These are phyloP conservation scores for Cryptococcus jaspeensis DNA, from an alignment of 1,284 basidiomycete species.

Conservation along the genomic window DNA sequence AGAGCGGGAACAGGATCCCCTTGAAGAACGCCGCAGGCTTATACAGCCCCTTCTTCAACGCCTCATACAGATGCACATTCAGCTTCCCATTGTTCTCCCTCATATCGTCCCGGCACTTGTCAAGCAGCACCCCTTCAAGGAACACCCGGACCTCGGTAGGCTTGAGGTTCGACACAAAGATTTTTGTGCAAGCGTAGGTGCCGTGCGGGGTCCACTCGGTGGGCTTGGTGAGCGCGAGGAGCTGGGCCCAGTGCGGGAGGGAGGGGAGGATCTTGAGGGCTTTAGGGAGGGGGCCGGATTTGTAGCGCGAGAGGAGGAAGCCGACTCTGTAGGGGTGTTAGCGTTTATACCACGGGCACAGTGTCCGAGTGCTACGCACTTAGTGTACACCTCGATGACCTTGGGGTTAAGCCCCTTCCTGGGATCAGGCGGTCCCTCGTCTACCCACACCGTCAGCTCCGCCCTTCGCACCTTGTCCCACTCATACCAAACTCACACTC, in stretches of 20 bases:
- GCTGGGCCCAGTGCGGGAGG: conserved; percentile 91
- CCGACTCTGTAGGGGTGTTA: conserved; percentile 64
- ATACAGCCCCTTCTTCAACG: conserved; percentile 85
- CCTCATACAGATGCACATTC: conserved; percentile 91
- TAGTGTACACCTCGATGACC: conserved; percentile 91
- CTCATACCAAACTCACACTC: conserved; percentile 23
- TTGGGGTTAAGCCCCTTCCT: conserved; percentile 94
- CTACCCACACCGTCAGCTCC: conserved; percentile 33
- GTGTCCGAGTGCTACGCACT: conserved; percentile 58
- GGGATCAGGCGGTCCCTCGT: conserved; percentile 68
- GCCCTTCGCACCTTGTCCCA: background rate
- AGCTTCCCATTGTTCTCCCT: conserved; percentile 71
- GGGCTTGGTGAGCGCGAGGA: conserved; percentile 89
- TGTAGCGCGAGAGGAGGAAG: conserved; percentile 82
- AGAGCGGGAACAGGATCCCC: conserved; percentile 92
- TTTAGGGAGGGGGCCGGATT: conserved; percentile 93
- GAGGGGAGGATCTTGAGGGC: conserved; percentile 98
- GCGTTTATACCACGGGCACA: background rate
- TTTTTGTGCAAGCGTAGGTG: conserved; percentile 87
- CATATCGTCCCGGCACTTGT: conserved; percentile 89
- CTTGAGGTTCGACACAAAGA: conserved; percentile 96
- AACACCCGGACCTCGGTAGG: conserved; percentile 93
- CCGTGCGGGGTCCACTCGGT: conserved; percentile 96
- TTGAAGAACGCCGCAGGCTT: conserved; percentile 99
- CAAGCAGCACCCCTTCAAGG: conserved; percentile 86